phyloP scores from a whole-genome alignment of 1,139 yeast species.

The Debaryomyces sp. region DNA sequence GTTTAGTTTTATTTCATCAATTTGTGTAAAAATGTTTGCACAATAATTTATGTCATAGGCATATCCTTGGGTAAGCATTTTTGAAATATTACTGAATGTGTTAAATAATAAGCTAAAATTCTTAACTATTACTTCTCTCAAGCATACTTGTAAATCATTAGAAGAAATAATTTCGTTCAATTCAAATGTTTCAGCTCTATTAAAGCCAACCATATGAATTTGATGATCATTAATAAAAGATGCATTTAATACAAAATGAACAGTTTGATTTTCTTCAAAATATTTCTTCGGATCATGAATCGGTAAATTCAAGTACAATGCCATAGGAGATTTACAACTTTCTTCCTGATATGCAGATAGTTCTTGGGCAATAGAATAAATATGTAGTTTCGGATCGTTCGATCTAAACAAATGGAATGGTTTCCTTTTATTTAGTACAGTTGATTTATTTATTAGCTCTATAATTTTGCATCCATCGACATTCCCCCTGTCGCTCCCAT shows the following conservation, averaged over 20 bases:
- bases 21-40: slow-evolving; percentile 14
- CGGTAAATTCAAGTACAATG: slow-evolving; percentile 60
- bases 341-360: slow-evolving; percentile 60
- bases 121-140: slow-evolving; percentile 25
- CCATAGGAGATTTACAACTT: slow-evolving; percentile 59
- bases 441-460: slow-evolving; percentile 74
- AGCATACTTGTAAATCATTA: slow-evolving; percentile 22
- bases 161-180: slow-evolving; percentile 27
- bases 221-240: slow-evolving; percentile 29
- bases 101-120: slow-evolving; percentile 25
- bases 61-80: slow-evolving; percentile 25
- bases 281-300: slow-evolving; percentile 25
- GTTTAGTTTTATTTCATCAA: neutral
- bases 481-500: slow-evolving; percentile 11
- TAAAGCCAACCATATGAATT: slow-evolving; percentile 33
- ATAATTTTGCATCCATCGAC: slow-evolving; percentile 46
- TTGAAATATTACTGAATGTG: slow-evolving; percentile 25
- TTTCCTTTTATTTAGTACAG: slow-evolving; percentile 73
- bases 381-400: slow-evolving; percentile 39
- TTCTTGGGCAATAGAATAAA: slow-evolving; percentile 85
- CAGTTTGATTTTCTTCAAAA: slow-evolving; percentile 27
- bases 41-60: slow-evolving; percentile 27
- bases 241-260: slow-evolving; percentile 32
- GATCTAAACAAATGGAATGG: slow-evolving; percentile 82
- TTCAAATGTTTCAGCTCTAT: slow-evolving; percentile 24